Conservation (phyloP, 805 yeast genomes). For the Monosporozyma servazzii region DNA sequence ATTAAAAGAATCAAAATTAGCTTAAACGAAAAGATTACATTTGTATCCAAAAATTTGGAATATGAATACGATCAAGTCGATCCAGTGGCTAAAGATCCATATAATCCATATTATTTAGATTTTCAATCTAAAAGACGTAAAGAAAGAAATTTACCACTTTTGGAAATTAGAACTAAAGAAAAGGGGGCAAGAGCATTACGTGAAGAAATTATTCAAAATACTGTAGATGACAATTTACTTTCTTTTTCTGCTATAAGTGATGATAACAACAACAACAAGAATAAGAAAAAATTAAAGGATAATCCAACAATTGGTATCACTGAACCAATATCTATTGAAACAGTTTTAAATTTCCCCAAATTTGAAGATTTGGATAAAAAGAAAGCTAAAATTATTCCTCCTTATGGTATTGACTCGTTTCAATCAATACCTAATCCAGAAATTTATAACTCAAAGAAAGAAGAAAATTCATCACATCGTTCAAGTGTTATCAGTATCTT, state of each 20-base stretch:
- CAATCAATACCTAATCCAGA: slow-evolving; percentile 14
- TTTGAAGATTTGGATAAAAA: slow-evolving; percentile 22
- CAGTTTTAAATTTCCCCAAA: slow-evolving; percentile 27
- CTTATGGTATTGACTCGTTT: slow-evolving; percentile 30
- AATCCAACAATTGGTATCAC: slow-evolving; percentile 14
- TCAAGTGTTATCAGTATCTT: slow-evolving; percentile 17
- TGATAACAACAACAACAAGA: neutral
- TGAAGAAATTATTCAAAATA: slow-evolving; percentile 45
- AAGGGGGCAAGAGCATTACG: slow-evolving; percentile 44
- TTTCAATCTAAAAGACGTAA: slow-evolving; percentile 27
- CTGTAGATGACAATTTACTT: slow-evolving; percentile 52
- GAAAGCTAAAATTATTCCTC: slow-evolving; percentile 24
- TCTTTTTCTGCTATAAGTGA: slow-evolving; percentile 35
- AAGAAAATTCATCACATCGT: slow-evolving; percentile 4
- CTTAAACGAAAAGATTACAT: slow-evolving; percentile 57
- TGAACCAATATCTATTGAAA: slow-evolving; percentile 24
- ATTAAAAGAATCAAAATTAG: slow-evolving; percentile 60
- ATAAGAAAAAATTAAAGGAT: slow-evolving; percentile 29
- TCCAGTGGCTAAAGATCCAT: slow-evolving; percentile 28
- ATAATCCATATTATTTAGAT: slow-evolving; percentile 30
- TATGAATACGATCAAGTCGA: slow-evolving; percentile 48
- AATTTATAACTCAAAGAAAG: neutral
- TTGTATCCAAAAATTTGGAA: slow-evolving; percentile 47
- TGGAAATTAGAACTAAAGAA: slow-evolving; percentile 57
- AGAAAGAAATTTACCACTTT: slow-evolving; percentile 49